Conservation (phyloP, 257 asterid genomes). For the Solanum lycopersicoides region DNA sequence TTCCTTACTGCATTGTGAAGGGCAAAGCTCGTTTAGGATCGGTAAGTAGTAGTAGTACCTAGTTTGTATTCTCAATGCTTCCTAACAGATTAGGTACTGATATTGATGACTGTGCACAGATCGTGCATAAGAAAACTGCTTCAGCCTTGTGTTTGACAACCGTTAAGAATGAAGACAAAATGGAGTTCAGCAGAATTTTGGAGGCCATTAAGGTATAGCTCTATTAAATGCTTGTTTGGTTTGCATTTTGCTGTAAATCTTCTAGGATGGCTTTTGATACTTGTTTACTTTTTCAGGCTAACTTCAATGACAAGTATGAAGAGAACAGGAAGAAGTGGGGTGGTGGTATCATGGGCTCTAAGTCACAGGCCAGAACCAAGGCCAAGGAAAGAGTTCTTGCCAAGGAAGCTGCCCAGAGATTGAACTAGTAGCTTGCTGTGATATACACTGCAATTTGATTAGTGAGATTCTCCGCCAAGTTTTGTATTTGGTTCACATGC, state of each 20-base stretch:
- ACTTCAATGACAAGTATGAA: neutral
- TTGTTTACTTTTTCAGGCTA: neutral
- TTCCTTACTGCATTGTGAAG: neutral
- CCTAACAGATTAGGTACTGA: neutral
- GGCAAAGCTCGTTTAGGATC: constrained; percentile 15
- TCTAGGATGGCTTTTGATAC: neutral
- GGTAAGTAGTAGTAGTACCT: neutral
- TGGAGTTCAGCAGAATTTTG: neutral
- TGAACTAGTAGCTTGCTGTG: neutral
- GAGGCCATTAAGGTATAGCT: constrained; percentile 12
- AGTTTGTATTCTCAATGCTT: neutral
- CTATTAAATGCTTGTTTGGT: neutral
- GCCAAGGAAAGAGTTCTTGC: neutral
- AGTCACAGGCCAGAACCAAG: neutral
- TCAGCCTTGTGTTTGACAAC: neutral
- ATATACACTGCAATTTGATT: neutral
- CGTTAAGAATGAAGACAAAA: neutral
- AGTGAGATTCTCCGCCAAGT: neutral
- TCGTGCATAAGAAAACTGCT: constrained; percentile 11
- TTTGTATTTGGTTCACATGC: neutral
- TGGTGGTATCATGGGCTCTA: neutral
- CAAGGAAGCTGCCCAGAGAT: neutral
- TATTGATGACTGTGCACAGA: neutral
- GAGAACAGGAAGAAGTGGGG: neutral
- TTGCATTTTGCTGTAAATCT: neutral